These are phyloP conservation scores for Alliaria petiolata DNA, from an alignment of 345 rosid genomes.

Conservation along the genomic window DNA sequence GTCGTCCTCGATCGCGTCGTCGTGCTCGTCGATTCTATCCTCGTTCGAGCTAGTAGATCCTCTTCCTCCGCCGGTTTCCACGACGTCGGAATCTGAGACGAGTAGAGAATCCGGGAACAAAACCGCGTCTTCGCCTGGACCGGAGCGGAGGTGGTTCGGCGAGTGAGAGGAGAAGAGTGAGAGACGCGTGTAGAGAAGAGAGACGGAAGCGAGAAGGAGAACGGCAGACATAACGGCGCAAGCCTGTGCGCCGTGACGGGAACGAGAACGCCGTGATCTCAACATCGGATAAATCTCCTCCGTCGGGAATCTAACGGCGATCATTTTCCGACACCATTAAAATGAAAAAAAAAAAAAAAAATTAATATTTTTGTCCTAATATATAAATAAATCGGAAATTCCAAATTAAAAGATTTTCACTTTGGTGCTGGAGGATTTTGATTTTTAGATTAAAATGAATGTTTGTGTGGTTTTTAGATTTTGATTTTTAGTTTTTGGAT, in stretches of 20 bases:
- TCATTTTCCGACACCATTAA: not conserved
- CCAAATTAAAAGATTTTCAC: too few species aligned
- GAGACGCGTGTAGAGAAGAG: slow-evolving; percentile 84
- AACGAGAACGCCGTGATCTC: slow-evolving; percentile 69
- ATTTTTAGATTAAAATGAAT: too few species aligned
- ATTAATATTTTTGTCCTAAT: too few species aligned
- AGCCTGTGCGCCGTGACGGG: slow-evolving; percentile 65
- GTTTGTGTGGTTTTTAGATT: too few species aligned
- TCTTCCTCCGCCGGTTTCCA: slow-evolving; percentile 29
- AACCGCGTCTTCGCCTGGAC: slow-evolving; percentile 34
- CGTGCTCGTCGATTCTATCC: slow-evolving; percentile 81
- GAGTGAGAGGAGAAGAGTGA: slow-evolving; percentile 49
- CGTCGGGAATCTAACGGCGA: slow-evolving; percentile 6
- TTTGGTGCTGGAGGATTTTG: too few species aligned
- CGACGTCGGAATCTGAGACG: slow-evolving; percentile 59
- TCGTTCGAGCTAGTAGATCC: slow-evolving; percentile 32
- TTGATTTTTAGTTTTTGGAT: too few species aligned
- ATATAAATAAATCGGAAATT: too few species aligned
- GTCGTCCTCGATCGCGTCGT: slow-evolving; percentile 65
- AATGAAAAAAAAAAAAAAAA: too few species aligned
- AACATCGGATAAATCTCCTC: slow-evolving; percentile 12
- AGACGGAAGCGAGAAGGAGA: slow-evolving; percentile 77
- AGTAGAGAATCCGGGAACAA: slow-evolving; percentile 38
- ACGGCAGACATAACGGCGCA: slow-evolving; percentile 74
- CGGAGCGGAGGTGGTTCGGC: slow-evolving; percentile 28